phyloP scores from a whole-genome alignment of 1,284 basidiomycete species.

The Tranzscheliella williamsii region DNA sequence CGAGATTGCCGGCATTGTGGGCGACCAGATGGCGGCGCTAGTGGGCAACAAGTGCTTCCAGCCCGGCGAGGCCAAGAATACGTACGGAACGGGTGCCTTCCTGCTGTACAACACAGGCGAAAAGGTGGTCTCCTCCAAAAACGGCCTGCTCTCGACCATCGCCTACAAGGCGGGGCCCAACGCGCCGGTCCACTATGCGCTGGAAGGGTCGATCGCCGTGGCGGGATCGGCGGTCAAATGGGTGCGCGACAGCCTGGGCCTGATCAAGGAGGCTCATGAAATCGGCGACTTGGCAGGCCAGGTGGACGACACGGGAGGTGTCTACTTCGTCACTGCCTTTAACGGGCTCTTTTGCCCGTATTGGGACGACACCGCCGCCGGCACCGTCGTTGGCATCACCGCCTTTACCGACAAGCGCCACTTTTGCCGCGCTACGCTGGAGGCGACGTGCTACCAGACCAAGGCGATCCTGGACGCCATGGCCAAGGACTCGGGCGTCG shows the following conservation, averaged over 20 bases:
- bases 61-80: conserved; percentile 61
- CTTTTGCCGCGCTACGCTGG: conserved; percentile 82
- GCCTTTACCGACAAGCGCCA: conserved; percentile 91
- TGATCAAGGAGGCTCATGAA: conserved; percentile 79
- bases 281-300: conserved; percentile 82
- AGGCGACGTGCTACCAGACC: conserved; percentile 80
- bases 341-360: conserved; percentile 82
- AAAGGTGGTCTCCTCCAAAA: conserved; percentile 79
- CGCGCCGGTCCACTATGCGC: conserved; percentile 81
- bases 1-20: conserved; percentile 86
- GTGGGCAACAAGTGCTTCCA: conserved; percentile 79
- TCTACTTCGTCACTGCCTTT: conserved; percentile 97
- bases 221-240: conserved; percentile 95
- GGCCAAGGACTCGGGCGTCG: conserved; percentile 75
- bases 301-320: conserved; percentile 81
- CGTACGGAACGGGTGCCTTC: conserved; percentile 83
- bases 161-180: conserved; percentile 87
- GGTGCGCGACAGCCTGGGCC: conserved; percentile 83
- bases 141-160: conserved; percentile 89
- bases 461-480: conserved; percentile 92
- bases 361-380: conserved; percentile 85
- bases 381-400: conserved; percentile 77
- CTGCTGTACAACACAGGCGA: conserved; percentile 89
- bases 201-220: conserved; percentile 93
- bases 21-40: conserved; percentile 94